phyloP scores from a whole-genome alignment of 768 basidiomycete genomes.

The Leucogyrophana mollusca region DNA sequence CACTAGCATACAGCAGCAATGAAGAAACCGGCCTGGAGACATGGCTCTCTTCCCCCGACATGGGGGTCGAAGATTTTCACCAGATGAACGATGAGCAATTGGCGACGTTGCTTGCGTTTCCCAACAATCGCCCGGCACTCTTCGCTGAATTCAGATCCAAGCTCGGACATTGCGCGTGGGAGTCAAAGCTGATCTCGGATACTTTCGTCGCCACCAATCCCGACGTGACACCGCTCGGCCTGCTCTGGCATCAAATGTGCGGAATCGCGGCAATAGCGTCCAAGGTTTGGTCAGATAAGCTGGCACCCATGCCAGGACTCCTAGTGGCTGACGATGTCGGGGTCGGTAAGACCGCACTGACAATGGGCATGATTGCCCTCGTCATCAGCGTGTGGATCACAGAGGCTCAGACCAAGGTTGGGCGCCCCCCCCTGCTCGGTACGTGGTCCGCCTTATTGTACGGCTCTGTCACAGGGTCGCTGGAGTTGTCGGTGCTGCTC shows the following conservation, averaged over 20 bases:
- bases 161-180: neutral
- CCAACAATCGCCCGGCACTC: neutral
- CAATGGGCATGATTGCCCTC: slow-evolving; percentile 8
- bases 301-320: slow-evolving; percentile 8
- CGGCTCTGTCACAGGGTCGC: no score
- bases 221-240: slow-evolving; percentile 1
- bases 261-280: slow-evolving; percentile 11
- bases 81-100: neutral
- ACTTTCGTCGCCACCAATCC: neutral
- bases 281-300: slow-evolving; percentile 13
- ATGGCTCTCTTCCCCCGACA: neutral
- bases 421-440: no score
- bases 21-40: neutral
- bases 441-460: no score
- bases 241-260: slow-evolving; percentile 24
- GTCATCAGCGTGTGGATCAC: slow-evolving; percentile 1
- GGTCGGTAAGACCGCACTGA: slow-evolving; percentile 11
- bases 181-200: neutral
- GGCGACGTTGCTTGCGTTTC: neutral
- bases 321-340: slow-evolving; percentile 21
- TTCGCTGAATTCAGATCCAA: neutral
- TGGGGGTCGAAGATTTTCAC: neutral
- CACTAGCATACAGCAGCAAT: neutral
- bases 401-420: no score
- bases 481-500: no score